Evolutionary conservation across 2,329 filamentous ascomycete genomes (phyloP).

Genomic region (Nannizziopsis arthrosporioides): DNA sequence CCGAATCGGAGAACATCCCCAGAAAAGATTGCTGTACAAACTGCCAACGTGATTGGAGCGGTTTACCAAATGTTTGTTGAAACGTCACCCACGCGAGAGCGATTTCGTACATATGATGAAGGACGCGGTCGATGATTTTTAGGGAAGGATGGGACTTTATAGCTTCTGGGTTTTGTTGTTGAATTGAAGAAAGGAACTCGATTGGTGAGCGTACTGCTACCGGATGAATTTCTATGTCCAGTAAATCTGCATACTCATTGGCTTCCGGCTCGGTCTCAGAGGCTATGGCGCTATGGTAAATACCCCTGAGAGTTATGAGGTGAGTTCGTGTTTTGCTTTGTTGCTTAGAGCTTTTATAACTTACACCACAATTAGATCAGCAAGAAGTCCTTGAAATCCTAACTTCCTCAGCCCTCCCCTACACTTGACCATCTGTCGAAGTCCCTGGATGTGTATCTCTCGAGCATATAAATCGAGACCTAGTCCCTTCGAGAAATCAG

Average conservation of each 20-base stretch:
- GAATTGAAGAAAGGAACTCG: conserved; percentile 1
- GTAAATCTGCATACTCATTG: not conserved
- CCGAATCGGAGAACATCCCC: not conserved
- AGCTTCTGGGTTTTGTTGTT: not conserved
- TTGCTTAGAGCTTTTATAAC: too few relatives aligned
- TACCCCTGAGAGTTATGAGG: not conserved
- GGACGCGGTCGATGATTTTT: not conserved
- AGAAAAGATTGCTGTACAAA: not conserved
- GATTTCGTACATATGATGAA: not conserved
- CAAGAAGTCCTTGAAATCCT: conserved; percentile 10
- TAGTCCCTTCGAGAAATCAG: conserved; percentile 1
- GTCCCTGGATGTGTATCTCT: conserved; percentile 1
- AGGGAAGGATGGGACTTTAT: not conserved
- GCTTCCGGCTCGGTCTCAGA: not conserved
- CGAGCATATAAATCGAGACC: not conserved
- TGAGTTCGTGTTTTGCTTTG: not conserved
- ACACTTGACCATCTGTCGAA: conserved; percentile 8
- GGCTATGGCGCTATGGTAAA: not conserved
- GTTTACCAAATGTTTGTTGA: not conserved
- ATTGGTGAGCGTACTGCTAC: not conserved
- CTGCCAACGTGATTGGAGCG: not conserved
- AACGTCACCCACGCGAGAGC: not conserved
- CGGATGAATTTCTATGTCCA: not conserved
- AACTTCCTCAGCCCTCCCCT: conserved; percentile 7
- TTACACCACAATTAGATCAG: conserved; percentile 10